Evolutionary conservation across 164 flowering plant genomes (phyloP).

Genomic region (Malania oleifera): DNA sequence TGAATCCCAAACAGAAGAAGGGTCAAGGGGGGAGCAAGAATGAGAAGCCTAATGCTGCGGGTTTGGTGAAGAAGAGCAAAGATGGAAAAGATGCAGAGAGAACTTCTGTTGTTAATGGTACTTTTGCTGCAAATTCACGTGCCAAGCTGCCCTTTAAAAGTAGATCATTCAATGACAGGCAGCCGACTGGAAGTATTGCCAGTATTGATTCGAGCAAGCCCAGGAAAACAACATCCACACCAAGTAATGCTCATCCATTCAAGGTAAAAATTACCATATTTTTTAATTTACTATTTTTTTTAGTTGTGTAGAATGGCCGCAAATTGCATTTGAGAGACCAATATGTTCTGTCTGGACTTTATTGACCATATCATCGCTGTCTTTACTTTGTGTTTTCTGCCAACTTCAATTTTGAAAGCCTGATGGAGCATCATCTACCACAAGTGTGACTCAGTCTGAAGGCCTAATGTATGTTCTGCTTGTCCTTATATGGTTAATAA

Average conservation of each 20-base stretch:
- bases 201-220: conserved; percentile 14
- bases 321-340: background rate
- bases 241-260: conserved; percentile 9
- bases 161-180: conserved; percentile 37
- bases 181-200: conserved; percentile 23
- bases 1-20: conserved; percentile 27
- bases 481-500: background rate
- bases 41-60: conserved; percentile 36
- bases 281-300: background rate
- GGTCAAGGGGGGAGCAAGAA: conserved; percentile 33
- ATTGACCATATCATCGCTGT: conserved; percentile 5
- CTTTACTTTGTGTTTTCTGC: conserved; percentile 12
- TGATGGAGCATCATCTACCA: conserved; percentile 23
- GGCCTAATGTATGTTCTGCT: conserved; percentile 47
- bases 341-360: background rate
- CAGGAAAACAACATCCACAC: conserved; percentile 19
- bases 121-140: conserved; percentile 23
- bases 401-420: conserved; percentile 42
- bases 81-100: conserved; percentile 36
- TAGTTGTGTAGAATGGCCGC: background rate
- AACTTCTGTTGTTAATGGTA: conserved; percentile 35
- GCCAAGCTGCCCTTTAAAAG: conserved; percentile 36
- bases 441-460: conserved; percentile 25
- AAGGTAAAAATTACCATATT: conserved; percentile 13
- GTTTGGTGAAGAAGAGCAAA: conserved; percentile 32